phyloP scores from a whole-genome alignment of 305 asterid genomes.

The Fraxinus latifolia region DNA sequence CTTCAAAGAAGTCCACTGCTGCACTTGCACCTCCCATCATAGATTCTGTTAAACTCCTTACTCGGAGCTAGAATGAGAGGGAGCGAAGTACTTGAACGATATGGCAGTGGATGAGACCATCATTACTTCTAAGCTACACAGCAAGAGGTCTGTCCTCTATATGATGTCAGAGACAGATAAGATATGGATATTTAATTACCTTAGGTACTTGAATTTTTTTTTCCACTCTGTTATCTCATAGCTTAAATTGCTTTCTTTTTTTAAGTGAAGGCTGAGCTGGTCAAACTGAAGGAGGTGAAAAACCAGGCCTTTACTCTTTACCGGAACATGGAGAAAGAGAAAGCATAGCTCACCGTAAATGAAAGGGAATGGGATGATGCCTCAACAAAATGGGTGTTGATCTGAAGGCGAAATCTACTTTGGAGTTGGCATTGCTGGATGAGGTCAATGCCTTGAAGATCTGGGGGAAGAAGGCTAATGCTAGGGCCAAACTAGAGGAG shows the following conservation, averaged over 20 bases:
- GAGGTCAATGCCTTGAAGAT: background rate
- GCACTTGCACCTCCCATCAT: too few relatives aligned
- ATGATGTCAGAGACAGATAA: background rate
- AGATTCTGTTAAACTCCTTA: too few relatives aligned
- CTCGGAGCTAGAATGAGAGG: too few relatives aligned
- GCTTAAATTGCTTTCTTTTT: background rate
- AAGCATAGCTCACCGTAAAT: background rate
- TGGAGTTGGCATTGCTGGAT: background rate
- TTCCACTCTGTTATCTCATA: background rate
- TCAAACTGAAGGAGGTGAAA: background rate
- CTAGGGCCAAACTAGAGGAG: background rate
- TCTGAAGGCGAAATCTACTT: background rate
- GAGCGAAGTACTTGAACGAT: too few relatives aligned
- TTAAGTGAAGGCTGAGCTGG: background rate
- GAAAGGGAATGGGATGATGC: background rate
- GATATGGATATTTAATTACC: background rate
- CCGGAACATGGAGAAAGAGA: background rate
- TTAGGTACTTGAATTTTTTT: background rate
- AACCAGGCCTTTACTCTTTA: background rate
- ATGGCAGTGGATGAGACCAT: too few relatives aligned
- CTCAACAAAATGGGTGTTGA: background rate
- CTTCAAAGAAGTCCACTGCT: too few relatives aligned
- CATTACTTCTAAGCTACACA: too few relatives aligned
- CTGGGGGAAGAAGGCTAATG: background rate
- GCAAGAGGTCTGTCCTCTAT: background rate